Evolutionary conservation across 1,284 basidiomycete species (phyloP).

Genomic region (Cutaneotrichosporon sp.): DNA sequence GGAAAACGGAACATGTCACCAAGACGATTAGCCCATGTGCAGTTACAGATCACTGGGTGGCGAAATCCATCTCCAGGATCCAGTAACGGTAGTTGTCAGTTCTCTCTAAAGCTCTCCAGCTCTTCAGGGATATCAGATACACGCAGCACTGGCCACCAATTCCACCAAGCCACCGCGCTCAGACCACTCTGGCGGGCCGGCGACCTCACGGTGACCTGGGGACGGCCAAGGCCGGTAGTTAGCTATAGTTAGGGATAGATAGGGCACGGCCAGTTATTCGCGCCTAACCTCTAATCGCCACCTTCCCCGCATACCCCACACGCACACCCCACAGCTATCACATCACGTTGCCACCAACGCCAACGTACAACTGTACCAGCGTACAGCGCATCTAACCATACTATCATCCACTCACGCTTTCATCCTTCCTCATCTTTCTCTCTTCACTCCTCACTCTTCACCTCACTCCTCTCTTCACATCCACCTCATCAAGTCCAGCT

Average conservation of each 20-base stretch:
- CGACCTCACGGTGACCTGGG: too few relatives aligned
- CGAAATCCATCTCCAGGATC: too few relatives aligned
- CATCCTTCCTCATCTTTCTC: not conserved
- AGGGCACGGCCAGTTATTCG: not conserved
- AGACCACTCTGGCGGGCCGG: too few relatives aligned
- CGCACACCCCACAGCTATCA: not conserved
- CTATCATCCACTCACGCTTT: not conserved
- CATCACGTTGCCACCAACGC: not conserved
- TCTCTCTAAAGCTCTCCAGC: too few relatives aligned
- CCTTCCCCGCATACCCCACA: conserved; percentile 4
- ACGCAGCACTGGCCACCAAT: too few relatives aligned
- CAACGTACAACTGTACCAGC: not conserved
- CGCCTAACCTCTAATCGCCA: conserved; percentile 1
- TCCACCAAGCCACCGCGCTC: too few relatives aligned
- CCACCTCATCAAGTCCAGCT: not conserved
- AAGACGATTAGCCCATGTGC: too few relatives aligned
- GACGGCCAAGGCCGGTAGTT: not conserved
- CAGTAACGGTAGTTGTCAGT: too few relatives aligned
- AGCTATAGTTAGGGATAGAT: too few relatives aligned
- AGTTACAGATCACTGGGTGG: too few relatives aligned
- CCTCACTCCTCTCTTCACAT: not conserved
- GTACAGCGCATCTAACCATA: not conserved
- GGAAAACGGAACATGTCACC: too few relatives aligned
- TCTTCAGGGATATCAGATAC: too few relatives aligned
- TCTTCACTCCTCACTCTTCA: not conserved